Conservation (phyloP, 2,329 filamentous ascomycete species). For the Penicillium sp. region DNA sequence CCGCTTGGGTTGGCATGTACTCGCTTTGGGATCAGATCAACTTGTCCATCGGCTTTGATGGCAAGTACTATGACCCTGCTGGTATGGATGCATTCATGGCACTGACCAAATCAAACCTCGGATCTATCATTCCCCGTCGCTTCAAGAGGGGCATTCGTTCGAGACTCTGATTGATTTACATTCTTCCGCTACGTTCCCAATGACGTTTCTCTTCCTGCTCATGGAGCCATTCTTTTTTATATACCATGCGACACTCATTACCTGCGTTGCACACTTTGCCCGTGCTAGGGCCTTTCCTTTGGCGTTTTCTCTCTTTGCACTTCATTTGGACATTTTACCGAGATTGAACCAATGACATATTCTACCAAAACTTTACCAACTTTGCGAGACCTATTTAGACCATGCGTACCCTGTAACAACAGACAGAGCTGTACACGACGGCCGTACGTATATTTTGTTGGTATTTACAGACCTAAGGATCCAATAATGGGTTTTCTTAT, state of each 20-base stretch:
- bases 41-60: not conserved
- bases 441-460: too few species aligned
- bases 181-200: not conserved
- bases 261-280: not conserved
- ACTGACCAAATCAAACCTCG: not conserved
- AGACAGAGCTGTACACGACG: too few species aligned
- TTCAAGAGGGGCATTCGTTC: not conserved
- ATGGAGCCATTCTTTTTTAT: not conserved
- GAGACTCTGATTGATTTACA: not conserved
- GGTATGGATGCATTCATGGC: not conserved
- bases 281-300: not conserved
- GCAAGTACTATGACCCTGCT: not conserved
- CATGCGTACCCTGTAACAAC: not conserved
- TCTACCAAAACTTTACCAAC: not conserved
- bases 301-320: not conserved
- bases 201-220: not conserved
- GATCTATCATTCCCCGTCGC: not conserved
- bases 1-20: slow-evolving; percentile 1
- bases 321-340: not conserved
- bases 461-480: not conserved
- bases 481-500: not conserved
- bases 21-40: not conserved
- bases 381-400: not conserved
- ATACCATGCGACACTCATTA: not conserved
- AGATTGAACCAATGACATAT: not conserved